Conservation (phyloP, 148 eudicot species). For the Simmondsia chinensis region DNA sequence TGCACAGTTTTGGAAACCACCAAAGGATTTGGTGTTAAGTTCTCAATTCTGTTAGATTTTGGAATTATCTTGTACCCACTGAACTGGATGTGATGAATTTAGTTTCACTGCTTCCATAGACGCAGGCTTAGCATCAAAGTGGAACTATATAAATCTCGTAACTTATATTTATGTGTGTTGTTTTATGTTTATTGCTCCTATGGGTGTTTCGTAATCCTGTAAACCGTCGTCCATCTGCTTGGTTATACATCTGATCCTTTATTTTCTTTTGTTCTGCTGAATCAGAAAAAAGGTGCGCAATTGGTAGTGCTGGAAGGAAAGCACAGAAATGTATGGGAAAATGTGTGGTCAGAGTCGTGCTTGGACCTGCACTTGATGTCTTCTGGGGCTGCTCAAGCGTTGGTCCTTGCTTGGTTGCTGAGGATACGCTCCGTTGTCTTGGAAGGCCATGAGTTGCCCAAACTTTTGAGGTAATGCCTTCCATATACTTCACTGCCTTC, state of each 20-base stretch:
- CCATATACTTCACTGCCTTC: not conserved
- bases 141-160: no score
- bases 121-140: no score
- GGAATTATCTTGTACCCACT: no score
- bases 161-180: no score
- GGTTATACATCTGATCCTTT: not conserved
- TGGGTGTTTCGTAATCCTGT: no score
- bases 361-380: constrained; percentile 95
- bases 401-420: constrained; percentile 95
- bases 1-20: no score
- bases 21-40: no score
- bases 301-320: constrained; percentile 87
- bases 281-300: constrained; percentile 86
- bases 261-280: not conserved
- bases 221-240: no score
- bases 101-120: no score
- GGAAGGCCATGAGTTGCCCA: constrained; percentile 74
- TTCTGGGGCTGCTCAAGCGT: constrained; percentile 93
- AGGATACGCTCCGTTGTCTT: constrained; percentile 57
- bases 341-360: constrained; percentile 78
- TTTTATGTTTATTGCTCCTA: no score
- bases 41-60: no score
- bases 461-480: constrained; percentile 39
- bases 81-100: no score
- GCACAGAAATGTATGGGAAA: constrained; percentile 84